Evolutionary conservation across 306 rosid genomes (phyloP), one percentile per base, ranked within the genome.

Genomic region (Trichosanthes cucumerina): DNA sequence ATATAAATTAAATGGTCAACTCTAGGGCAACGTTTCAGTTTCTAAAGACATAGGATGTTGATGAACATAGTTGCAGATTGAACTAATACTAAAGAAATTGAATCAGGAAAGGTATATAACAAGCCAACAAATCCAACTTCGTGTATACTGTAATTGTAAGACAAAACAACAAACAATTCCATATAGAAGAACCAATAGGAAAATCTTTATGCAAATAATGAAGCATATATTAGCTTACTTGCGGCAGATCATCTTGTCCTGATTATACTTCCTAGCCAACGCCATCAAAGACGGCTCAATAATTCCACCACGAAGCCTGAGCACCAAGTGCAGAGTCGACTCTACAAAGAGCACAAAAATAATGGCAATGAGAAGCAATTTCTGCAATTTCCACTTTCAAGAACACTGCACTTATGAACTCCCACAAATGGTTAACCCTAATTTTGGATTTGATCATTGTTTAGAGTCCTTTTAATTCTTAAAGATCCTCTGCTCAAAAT

Each of bases 291-390:
- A 95, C 1, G 98, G 98, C 90, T 95, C 97, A 53, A 95, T 95
- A 52, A 95, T 95, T 4, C 98, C 98, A 86, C 98, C 97, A 71
- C 98, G 96, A 63, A 95, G 98, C 97, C 98, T 95, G 84, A 95
- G 84, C 80, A 95, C 98, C 87, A 95, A 91, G 82, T 95, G 98
- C 81, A 95, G 79, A 9, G 98, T 95, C n/a, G 98, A 95, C 78
- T 95, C 98, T 95, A 83, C 79, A 80, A 41, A 81, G 4, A 69
- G 13, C 0, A 83, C 0, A 56, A 76, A 34, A 64, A 18, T 7
- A 36, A 64, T 19, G 21, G 46, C 26, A 64, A 36, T 64, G 26
- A 34, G 79, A 56, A 36, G 21, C 8, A n/a, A 53, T 33, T 33
- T 16, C 8, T 47, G 14, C 8, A 14, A 46, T 23, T 23, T 9